phyloP scores from a whole-genome alignment of 192 early-diverging fungal species.

The Borealophlyctis nickersoniae region DNA sequence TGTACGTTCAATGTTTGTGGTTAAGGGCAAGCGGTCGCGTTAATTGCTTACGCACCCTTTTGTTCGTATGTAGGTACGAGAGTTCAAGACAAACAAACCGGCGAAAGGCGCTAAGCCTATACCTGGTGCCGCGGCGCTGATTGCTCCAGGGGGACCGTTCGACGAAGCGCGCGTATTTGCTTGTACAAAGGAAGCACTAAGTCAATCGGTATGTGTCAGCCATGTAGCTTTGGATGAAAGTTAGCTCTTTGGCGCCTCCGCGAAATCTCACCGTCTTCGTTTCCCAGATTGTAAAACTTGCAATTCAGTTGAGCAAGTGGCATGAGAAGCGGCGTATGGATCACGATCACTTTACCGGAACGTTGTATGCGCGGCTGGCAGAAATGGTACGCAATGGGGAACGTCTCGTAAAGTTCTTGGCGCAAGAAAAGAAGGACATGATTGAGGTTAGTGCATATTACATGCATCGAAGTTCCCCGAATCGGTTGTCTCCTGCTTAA shows the following conservation, averaged over 20 bases:
- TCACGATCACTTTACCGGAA: conserved; percentile 43
- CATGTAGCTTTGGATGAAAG: background rate
- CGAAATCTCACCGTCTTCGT: too few relatives aligned
- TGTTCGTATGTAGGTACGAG: background rate
- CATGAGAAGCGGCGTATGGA: conserved; percentile 39
- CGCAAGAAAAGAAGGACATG: conserved; percentile 45
- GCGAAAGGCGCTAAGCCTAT: conserved; percentile 1
- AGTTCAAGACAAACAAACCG: conserved; percentile 26
- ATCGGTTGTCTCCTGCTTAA: background rate
- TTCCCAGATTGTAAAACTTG: conserved; percentile 34
- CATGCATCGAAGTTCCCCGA: background rate
- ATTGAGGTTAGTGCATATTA: conserved; percentile 23
- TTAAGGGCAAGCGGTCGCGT: too few relatives aligned
- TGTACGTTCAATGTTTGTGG: conserved; percentile 24
- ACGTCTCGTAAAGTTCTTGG: conserved; percentile 32
- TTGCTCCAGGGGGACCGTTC: conserved; percentile 5
- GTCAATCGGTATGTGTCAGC: conserved; percentile 28
- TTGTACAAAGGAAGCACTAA: conserved; percentile 44
- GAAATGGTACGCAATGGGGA: conserved; percentile 46
- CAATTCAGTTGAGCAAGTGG: conserved; percentile 43
- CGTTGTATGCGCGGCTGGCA: conserved; percentile 30
- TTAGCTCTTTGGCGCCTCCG: too few relatives aligned
- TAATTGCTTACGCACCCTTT: too few relatives aligned
- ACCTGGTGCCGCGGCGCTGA: background rate
- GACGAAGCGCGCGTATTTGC: conserved; percentile 41